A percentile compares a stretch with the other conserved stretches of the same genome.
Conservation (phyloP, 768 basidiomycete species). For the Hydnomerulius pinastri region DNA sequence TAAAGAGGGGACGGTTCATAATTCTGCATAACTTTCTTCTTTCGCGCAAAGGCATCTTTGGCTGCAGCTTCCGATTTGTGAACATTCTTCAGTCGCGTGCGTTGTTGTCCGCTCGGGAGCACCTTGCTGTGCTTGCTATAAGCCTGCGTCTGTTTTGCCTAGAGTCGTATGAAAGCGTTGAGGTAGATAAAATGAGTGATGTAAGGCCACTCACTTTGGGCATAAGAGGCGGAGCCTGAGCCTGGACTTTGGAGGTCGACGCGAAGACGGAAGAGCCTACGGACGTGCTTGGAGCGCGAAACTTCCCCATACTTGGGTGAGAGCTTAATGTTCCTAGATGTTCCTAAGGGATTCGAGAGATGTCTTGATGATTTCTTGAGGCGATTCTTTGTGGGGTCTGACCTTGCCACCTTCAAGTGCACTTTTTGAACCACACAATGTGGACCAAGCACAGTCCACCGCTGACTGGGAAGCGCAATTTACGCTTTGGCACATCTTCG, state of each 20-base stretch:
- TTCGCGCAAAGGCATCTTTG: conserved; percentile 21
- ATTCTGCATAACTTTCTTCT: conserved; percentile 5
- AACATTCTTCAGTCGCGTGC: conserved; percentile 11
- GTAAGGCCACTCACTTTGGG: conserved; percentile 9
- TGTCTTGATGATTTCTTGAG: background rate
- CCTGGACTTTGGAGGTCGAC: background rate
- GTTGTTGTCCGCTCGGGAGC: conserved; percentile 6
- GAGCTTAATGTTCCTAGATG: background rate
- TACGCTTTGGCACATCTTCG: conserved; percentile 8
- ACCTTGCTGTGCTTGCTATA: conserved; percentile 9
- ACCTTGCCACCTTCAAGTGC: background rate
- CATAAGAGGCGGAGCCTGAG: background rate
- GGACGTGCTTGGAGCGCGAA: conserved; percentile 23
- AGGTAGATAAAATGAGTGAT: background rate
- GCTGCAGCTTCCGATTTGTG: conserved; percentile 16
- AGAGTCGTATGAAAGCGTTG: background rate
- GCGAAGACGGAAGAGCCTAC: conserved; percentile 1
- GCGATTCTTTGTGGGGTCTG: background rate
- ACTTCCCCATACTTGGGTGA: conserved; percentile 14
- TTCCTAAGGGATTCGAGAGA: background rate
- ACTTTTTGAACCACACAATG: conserved; percentile 20
- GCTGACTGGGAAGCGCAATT: background rate
- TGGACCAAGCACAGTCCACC: background rate
- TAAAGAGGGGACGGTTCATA: conserved; percentile 41
- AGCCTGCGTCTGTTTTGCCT: background rate